Conservation (phyloP, 768 basidiomycete species). For the Artomyces pyxidatus region DNA sequence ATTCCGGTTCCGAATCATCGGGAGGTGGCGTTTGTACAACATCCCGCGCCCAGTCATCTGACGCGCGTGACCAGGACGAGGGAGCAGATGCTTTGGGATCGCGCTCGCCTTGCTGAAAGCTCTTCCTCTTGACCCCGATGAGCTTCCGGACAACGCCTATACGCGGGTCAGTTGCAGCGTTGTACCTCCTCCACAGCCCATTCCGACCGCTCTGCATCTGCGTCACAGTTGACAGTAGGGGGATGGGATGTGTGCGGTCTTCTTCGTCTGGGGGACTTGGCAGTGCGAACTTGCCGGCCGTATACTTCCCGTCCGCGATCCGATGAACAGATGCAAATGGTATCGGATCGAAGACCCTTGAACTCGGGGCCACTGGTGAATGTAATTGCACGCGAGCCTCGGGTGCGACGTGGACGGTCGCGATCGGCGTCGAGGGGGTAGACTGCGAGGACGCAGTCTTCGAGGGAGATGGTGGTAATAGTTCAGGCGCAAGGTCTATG, state of each 20-base stretch:
- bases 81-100: slow-evolving; percentile 29
- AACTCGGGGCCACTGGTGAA: slow-evolving; percentile 14
- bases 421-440: slow-evolving; percentile 6
- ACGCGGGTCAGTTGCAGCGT: slow-evolving; percentile 61
- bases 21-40: slow-evolving; percentile 18
- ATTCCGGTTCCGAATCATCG: slow-evolving; percentile 31
- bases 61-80: slow-evolving; percentile 34
- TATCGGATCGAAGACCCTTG: slow-evolving; percentile 58
- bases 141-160: slow-evolving; percentile 60
- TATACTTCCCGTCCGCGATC: slow-evolving; percentile 65
- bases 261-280: slow-evolving; percentile 53
- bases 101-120: slow-evolving; percentile 28
- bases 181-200: slow-evolving; percentile 48
- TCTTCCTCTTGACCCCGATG: slow-evolving; percentile 65
- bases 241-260: slow-evolving; percentile 15
- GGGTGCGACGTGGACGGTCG: slow-evolving; percentile 1
- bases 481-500: slow-evolving; percentile 29
- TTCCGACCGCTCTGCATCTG: slow-evolving; percentile 34
- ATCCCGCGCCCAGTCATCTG: slow-evolving; percentile 40
- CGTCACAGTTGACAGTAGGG: slow-evolving; percentile 27
- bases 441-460: slow-evolving; percentile 33
- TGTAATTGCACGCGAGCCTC: slow-evolving; percentile 18
- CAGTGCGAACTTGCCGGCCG: slow-evolving; percentile 62
- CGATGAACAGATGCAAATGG: slow-evolving; percentile 61
- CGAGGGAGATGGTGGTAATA: slow-evolving; percentile 44